These are phyloP conservation scores for Crataegus laevigata DNA, from an alignment of 306 rosid genomes.

Conservation along the genomic window DNA sequence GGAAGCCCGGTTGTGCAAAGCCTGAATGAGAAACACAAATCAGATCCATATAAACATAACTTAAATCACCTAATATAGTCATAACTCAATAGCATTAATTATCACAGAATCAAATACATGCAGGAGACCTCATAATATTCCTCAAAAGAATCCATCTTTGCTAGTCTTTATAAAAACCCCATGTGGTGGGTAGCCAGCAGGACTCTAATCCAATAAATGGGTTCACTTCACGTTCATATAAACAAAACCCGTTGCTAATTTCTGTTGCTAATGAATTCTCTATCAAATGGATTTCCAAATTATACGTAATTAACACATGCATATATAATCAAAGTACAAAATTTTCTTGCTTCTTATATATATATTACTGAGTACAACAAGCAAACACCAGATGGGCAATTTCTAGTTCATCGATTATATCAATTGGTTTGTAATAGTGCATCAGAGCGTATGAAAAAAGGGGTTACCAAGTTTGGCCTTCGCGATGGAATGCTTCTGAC, in stretches of 20 bases:
- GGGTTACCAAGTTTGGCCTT: slow-evolving; percentile 58
- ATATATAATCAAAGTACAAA: background rate
- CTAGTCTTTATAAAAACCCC: background rate
- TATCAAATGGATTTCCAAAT: background rate
- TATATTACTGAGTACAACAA: background rate
- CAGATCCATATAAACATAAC: background rate
- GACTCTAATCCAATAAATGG: background rate
- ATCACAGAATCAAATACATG: background rate
- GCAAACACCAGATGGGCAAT: background rate
- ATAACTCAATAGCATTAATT: background rate
- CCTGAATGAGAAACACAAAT: slow-evolving; percentile 35
- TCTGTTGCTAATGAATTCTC: background rate
- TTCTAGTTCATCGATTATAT: background rate
- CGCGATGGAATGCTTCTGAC: slow-evolving; percentile 59
- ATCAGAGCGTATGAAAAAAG: background rate
- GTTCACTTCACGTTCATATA: background rate
- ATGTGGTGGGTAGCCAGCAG: background rate
- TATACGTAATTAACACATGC: background rate
- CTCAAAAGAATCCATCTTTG: background rate
- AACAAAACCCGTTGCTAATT: background rate
- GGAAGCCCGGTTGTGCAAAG: slow-evolving; percentile 68
- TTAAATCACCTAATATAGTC: background rate
- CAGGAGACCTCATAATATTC: background rate
- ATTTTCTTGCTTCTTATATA: background rate
- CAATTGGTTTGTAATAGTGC: background rate